These are phyloP conservation scores for Lepraria neglecta DNA, from an alignment of 495 filamentous ascomycete genomes.

Conservation along the genomic window DNA sequence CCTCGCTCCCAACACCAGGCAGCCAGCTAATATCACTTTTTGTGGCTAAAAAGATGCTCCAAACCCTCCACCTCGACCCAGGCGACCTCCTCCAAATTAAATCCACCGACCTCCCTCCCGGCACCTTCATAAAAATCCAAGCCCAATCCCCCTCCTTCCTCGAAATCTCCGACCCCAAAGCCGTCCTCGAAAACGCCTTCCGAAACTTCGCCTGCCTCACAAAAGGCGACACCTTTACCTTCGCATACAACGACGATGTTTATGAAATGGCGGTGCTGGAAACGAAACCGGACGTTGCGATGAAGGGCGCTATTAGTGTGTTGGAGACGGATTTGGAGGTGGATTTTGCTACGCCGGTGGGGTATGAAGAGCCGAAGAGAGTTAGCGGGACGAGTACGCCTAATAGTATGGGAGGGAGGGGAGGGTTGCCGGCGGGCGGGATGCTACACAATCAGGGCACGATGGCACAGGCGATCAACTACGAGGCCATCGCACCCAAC, in stretches of 20 bases:
- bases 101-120: slow-evolving; percentile 82
- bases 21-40: slow-evolving; percentile 18
- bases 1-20: neutral
- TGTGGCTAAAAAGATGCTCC: slow-evolving; percentile 70
- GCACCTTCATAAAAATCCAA: slow-evolving; percentile 90
- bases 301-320: slow-evolving; percentile 76
- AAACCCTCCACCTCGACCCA: slow-evolving; percentile 77
- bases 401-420: slow-evolving; percentile 48
- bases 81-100: slow-evolving; percentile 93
- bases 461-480: slow-evolving; percentile 97
- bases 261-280: slow-evolving; percentile 91
- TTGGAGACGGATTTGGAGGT: slow-evolving; percentile 92
- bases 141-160: slow-evolving; percentile 87
- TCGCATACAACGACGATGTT: slow-evolving; percentile 86
- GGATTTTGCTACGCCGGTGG: slow-evolving; percentile 89
- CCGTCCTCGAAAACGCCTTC: slow-evolving; percentile 94
- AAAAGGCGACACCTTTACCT: slow-evolving; percentile 87
- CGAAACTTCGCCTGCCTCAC: slow-evolving; percentile 90
- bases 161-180: slow-evolving; percentile 93
- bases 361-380: slow-evolving; percentile 75
- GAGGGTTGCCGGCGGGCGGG: slow-evolving; percentile 58
- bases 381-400: slow-evolving; percentile 59
- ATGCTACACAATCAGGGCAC: slow-evolving; percentile 74
- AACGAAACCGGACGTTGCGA: slow-evolving; percentile 67
- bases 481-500: slow-evolving; percentile 83